phyloP scores from a whole-genome alignment of 2,329 filamentous ascomycete genomes.

The Nemania bipapillata region DNA sequence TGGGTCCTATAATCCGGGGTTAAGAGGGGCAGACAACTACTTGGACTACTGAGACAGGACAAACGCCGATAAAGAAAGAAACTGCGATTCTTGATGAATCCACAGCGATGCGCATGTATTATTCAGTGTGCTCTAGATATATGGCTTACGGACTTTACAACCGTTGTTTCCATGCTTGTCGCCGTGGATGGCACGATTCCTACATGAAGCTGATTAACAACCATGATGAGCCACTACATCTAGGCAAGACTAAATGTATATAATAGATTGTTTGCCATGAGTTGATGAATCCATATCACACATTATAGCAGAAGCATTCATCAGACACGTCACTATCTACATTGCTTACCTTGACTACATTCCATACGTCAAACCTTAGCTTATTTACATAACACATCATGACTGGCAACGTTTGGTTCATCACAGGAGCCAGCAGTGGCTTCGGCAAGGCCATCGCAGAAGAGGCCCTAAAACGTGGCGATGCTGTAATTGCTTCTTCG shows the following conservation, averaged over 20 bases:
- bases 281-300: constrained; percentile 6
- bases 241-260: constrained; percentile 5
- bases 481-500: constrained; percentile 63
- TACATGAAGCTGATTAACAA: neutral
- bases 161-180: neutral
- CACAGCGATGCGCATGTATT: neutral
- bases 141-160: neutral
- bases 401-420: constrained; percentile 60
- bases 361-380: neutral
- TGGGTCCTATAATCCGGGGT: constrained; percentile 4
- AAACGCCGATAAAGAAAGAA: neutral
- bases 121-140: neutral
- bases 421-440: constrained; percentile 63
- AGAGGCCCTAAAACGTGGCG: constrained; percentile 58
- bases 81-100: neutral
- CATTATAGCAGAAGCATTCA: neutral
- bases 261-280: neutral
- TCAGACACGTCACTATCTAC: too few species aligned
- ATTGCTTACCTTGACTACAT: too few species aligned
- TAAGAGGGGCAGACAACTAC: constrained; percentile 1
- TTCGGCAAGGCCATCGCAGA: constrained; percentile 61
- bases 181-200: neutral
- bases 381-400: constrained; percentile 17
- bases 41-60: neutral
- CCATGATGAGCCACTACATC: neutral